Percentiles rank a stretch among this genome's conserved stretches.
These are phyloP conservation scores for Plectosphaerella cucumerina DNA, from an alignment of 2,329 filamentous ascomycete genomes.

Conservation along the genomic window DNA sequence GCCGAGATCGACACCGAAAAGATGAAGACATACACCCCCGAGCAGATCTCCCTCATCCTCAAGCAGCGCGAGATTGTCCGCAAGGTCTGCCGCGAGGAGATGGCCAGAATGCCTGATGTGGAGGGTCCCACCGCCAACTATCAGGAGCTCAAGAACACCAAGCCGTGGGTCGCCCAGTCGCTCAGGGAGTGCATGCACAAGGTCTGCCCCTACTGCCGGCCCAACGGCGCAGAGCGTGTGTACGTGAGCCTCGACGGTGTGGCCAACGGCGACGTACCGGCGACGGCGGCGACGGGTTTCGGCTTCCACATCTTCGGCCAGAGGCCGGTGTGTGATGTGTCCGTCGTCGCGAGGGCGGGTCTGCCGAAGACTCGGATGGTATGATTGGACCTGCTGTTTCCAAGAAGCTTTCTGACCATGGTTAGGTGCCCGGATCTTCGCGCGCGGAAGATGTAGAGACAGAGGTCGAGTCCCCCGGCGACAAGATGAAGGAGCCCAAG, in stretches of 20 bases:
- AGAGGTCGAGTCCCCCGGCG: no score
- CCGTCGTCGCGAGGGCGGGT: conserved; percentile 35
- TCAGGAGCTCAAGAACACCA: conserved; percentile 11
- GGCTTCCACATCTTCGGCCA: conserved; percentile 42
- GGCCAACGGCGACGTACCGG: conserved; percentile 42
- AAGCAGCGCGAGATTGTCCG: conserved; percentile 44
- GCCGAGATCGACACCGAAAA: conserved; percentile 37
- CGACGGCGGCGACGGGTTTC: conserved; percentile 45
- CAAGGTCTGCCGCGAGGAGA: conserved; percentile 4
- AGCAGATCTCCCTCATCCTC: conserved; percentile 44
- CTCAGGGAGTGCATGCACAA: conserved; percentile 45
- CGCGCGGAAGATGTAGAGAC: no score
- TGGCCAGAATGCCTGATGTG: neutral
- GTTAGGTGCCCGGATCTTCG: no score
- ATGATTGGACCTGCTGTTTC: no score
- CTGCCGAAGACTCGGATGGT: conserved; percentile 17
- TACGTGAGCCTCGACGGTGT: conserved; percentile 48
- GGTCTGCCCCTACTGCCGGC: conserved; percentile 46
- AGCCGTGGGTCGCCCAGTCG: conserved; percentile 32
- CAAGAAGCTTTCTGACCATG: no score
- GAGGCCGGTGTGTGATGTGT: conserved; percentile 38
- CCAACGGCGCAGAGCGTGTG: conserved; percentile 34
- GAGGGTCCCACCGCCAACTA: neutral
- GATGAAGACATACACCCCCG: conserved; percentile 38
- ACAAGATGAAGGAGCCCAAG: no score